A percentile compares a stretch with the other conserved stretches of the same genome.
Conservation (phyloP, 2,329 filamentous ascomycete genomes). For the Stachybotrys chartarum region DNA sequence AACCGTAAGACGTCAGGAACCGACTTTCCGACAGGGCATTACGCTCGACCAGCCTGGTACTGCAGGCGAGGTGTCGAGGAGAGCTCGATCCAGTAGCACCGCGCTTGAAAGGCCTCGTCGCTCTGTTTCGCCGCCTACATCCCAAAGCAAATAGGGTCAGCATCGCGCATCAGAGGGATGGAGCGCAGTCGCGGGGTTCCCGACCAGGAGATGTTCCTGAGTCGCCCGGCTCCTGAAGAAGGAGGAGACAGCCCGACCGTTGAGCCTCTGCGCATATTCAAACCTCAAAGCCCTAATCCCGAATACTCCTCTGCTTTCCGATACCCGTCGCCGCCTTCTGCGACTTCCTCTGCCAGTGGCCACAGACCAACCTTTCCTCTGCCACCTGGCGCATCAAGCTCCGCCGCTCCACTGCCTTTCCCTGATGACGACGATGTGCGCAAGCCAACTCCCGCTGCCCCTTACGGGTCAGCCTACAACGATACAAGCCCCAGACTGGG, state of each 20-base stretch:
- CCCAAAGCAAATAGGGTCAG: not conserved
- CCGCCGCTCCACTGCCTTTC: slow-evolving; percentile 60
- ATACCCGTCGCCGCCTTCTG: slow-evolving; percentile 42
- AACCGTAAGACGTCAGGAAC: not conserved
- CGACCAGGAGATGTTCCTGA: slow-evolving; percentile 80
- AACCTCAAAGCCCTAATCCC: slow-evolving; percentile 60
- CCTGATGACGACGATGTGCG: slow-evolving; percentile 60
- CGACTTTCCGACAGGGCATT: not conserved
- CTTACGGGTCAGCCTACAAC: slow-evolving; percentile 38
- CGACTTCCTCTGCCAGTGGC: slow-evolving; percentile 28
- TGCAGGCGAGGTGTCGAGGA: not conserved
- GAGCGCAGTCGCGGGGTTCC: slow-evolving; percentile 56
- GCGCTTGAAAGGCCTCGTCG: not conserved
- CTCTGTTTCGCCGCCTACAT: slow-evolving; percentile 3
- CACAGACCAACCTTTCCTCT: slow-evolving; percentile 56
- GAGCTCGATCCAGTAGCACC: not conserved
- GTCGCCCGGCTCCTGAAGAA: slow-evolving; percentile 42
- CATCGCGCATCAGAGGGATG: slow-evolving; percentile 20
- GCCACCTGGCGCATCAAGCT: slow-evolving; percentile 63
- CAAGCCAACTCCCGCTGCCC: slow-evolving; percentile 36
- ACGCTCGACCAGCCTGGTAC: not conserved
- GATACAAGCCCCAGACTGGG: slow-evolving; percentile 39
- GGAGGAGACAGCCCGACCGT: slow-evolving; percentile 67
- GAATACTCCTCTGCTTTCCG: slow-evolving; percentile 35
- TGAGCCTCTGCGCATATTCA: slow-evolving; percentile 78